These are phyloP conservation scores for Leccinellum albellum DNA, from an alignment of 768 basidiomycete genomes.

Conservation along the genomic window DNA sequence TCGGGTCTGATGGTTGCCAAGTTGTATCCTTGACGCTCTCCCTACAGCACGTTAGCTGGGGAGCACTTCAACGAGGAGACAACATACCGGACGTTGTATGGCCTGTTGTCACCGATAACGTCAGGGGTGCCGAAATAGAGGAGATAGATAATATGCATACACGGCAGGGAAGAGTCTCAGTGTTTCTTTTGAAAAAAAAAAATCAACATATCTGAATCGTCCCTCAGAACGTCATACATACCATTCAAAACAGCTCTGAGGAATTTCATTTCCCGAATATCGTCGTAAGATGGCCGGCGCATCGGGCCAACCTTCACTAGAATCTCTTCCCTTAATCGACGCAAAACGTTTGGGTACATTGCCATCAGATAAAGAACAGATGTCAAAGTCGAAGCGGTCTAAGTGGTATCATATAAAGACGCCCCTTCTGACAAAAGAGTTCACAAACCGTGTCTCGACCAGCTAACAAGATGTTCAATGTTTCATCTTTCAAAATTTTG, in stretches of 20 bases:
- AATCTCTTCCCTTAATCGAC: constrained; percentile 42
- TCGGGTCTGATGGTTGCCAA: constrained; percentile 20
- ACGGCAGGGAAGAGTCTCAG: constrained; percentile 33
- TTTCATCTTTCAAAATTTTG: constrained; percentile 39
- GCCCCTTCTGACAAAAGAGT: background rate
- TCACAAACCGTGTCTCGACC: constrained; percentile 41
- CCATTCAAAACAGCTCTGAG: constrained; percentile 44
- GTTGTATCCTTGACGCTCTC: constrained; percentile 23
- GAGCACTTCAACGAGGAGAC: background rate
- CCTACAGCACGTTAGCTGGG: constrained; percentile 4
- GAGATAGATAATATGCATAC: constrained; percentile 3
- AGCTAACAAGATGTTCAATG: constrained; percentile 42
- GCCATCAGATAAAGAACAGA: constrained; percentile 45
- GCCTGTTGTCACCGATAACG: constrained; percentile 16
- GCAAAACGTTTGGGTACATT: constrained; percentile 40
- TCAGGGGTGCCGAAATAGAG: background rate
- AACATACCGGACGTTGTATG: constrained; percentile 31
- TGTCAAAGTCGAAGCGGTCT: constrained; percentile 45
- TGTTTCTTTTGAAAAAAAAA: constrained; percentile 23
- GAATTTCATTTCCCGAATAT: constrained; percentile 42
- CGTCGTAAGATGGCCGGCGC: constrained; percentile 37
- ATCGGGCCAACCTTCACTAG: constrained; percentile 34
- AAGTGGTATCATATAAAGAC: background rate
- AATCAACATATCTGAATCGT: background rate
- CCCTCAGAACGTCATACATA: constrained; percentile 10